These are phyloP conservation scores for Diutina mesorugosa DNA, from an alignment of 1,139 yeast genomes.

Conservation along the genomic window DNA sequence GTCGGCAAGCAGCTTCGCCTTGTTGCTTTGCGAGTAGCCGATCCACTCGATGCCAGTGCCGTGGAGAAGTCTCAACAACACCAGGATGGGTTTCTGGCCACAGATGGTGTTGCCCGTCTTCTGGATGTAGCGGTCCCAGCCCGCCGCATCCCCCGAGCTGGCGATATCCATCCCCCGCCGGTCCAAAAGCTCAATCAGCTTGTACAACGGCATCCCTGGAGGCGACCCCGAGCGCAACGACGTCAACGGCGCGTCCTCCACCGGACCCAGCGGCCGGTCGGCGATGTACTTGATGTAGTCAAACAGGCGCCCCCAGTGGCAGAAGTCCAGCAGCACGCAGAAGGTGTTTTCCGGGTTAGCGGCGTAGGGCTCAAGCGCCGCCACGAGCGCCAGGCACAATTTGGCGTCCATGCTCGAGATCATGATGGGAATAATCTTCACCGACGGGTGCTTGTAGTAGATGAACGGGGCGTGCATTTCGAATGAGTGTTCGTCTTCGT, in stretches of 20 bases:
- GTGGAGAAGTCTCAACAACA: slow-evolving; percentile 44
- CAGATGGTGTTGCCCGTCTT: slow-evolving; percentile 82
- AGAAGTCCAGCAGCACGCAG: slow-evolving; percentile 80
- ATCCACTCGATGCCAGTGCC: slow-evolving; percentile 46
- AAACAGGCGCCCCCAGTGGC: slow-evolving; percentile 90
- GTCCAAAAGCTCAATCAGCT: slow-evolving; percentile 66
- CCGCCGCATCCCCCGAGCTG: slow-evolving; percentile 33
- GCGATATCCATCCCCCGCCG: slow-evolving; percentile 56
- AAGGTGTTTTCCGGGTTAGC: slow-evolving; percentile 50
- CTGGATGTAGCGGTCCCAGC: slow-evolving; percentile 58
- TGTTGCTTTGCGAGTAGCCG: slow-evolving; percentile 71
- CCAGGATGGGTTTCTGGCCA: slow-evolving; percentile 74
- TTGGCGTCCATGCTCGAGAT: slow-evolving; percentile 47
- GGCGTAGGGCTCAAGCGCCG: slow-evolving; percentile 40
- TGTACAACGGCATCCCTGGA: slow-evolving; percentile 34
- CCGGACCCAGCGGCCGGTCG: slow-evolving; percentile 6
- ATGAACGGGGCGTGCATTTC: slow-evolving; percentile 91
- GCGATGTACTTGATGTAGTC: slow-evolving; percentile 52
- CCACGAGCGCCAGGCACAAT: slow-evolving; percentile 34
- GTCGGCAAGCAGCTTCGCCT: slow-evolving; percentile 36
- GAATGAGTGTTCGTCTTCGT: slow-evolving; percentile 82
- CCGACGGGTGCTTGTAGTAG: slow-evolving; percentile 31
- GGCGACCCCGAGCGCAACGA: not conserved
- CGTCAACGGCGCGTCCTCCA: not conserved
- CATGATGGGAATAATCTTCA: slow-evolving; percentile 66